A percentile compares a stretch with the other conserved stretches of the same genome.
phyloP scores from a whole-genome alignment of 768 basidiomycete genomes.

The Rhodotorula babjevae region DNA sequence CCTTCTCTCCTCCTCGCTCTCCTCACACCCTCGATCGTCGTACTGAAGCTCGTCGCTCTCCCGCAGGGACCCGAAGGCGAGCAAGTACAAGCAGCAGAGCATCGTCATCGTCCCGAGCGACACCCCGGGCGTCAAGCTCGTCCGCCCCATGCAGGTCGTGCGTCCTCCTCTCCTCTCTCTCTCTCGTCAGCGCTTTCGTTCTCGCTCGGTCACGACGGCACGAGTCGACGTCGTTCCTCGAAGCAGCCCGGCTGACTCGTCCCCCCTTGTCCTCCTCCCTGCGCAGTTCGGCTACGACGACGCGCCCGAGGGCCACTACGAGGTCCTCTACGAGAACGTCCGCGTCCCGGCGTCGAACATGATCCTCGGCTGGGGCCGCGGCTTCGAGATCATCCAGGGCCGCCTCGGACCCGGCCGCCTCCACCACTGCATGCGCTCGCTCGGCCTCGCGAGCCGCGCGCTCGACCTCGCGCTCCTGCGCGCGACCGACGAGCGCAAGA shows the following conservation, averaged over 20 bases:
- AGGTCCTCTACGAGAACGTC: slow-evolving; percentile 90
- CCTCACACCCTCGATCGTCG: no score
- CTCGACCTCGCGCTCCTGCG: slow-evolving; percentile 82
- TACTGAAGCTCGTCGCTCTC: neutral
- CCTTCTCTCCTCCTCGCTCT: neutral
- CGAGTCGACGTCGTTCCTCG: no score
- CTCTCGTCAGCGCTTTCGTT: neutral
- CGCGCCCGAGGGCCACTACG: slow-evolving; percentile 81
- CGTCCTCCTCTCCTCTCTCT: slow-evolving; percentile 71
- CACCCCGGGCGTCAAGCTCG: slow-evolving; percentile 74
- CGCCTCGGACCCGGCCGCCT: slow-evolving; percentile 61
- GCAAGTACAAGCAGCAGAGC: slow-evolving; percentile 76
- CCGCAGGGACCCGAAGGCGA: slow-evolving; percentile 50
- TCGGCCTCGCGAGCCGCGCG: slow-evolving; percentile 78
- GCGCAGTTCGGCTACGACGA: slow-evolving; percentile 39
- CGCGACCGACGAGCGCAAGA: slow-evolving; percentile 82
- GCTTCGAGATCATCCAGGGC: slow-evolving; percentile 96
- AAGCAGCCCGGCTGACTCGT: neutral
- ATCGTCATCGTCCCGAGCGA: slow-evolving; percentile 91
- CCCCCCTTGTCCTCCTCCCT: neutral
- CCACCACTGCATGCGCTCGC: slow-evolving; percentile 71
- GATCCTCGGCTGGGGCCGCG: slow-evolving; percentile 86
- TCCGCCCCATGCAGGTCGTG: slow-evolving; percentile 89
- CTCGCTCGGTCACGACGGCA: neutral
- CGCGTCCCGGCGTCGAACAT: slow-evolving; percentile 77